phyloP scores from a whole-genome alignment of 163 green algal genomes.

The Volvox carteri region DNA sequence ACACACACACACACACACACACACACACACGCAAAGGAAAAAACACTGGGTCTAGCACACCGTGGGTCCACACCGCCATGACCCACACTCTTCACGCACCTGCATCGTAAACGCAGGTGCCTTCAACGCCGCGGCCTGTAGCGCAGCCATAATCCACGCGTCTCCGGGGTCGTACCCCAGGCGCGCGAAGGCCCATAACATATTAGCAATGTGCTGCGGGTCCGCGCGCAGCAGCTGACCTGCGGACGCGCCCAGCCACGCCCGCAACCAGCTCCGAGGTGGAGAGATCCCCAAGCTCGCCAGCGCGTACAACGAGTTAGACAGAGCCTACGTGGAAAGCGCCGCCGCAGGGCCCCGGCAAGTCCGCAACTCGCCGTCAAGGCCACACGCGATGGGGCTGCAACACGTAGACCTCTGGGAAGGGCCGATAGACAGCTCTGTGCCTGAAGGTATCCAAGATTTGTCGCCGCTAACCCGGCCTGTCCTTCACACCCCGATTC shows the following conservation, averaged over 20 bases:
- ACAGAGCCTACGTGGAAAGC: conserved; percentile 24
- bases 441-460: too few species aligned
- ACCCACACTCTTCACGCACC: too few species aligned
- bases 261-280: conserved; percentile 30
- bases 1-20: too few species aligned
- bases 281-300: background rate
- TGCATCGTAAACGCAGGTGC: conserved; percentile 39
- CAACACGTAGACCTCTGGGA: too few species aligned
- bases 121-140: conserved; percentile 35
- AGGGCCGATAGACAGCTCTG: too few species aligned
- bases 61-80: too few species aligned
- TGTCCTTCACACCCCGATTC: too few species aligned
- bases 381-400: too few species aligned
- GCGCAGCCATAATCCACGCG: background rate
- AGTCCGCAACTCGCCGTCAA: too few species aligned
- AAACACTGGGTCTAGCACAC: too few species aligned
- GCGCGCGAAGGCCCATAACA: conserved; percentile 52
- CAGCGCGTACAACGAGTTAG: conserved; percentile 53
- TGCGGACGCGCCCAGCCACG: conserved; percentile 8
- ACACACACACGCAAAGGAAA: too few species aligned
- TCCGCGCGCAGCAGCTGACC: conserved; percentile 31
- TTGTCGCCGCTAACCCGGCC: too few species aligned
- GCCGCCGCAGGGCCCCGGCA: background rate
- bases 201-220: conserved; percentile 57
- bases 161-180: conserved; percentile 2